Conservation (phyloP, 371 early-diverging fungal species). For the Mortierella sp. region DNA sequence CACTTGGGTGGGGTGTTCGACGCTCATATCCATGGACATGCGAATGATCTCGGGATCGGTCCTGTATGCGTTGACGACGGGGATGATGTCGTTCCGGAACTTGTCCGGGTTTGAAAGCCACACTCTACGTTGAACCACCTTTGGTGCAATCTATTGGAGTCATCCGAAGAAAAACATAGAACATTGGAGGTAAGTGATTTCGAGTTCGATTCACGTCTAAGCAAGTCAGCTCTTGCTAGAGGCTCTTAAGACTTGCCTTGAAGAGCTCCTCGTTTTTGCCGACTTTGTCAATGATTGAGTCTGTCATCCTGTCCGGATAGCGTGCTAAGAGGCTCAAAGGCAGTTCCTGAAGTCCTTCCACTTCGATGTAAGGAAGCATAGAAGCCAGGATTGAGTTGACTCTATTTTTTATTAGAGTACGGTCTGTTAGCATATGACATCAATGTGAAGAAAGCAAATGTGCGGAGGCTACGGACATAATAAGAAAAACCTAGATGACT, state of each 20-base stretch:
- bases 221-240: too few relatives aligned
- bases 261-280: conserved; percentile 64
- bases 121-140: conserved; percentile 59
- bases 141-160: conserved; percentile 35
- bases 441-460: not conserved
- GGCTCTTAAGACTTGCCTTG: conserved; percentile 37
- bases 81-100: conserved; percentile 59
- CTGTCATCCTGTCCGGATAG: conserved; percentile 65
- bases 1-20: conserved; percentile 63
- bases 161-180: not conserved
- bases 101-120: conserved; percentile 59
- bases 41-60: conserved; percentile 66
- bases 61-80: conserved; percentile 57
- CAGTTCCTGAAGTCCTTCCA: conserved; percentile 70
- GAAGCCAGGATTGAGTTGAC: conserved; percentile 63
- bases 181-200: not conserved
- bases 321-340: conserved; percentile 73
- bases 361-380: conserved; percentile 68
- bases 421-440: not conserved
- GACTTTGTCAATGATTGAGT: conserved; percentile 65
- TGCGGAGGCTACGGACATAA: too few relatives aligned
- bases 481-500: not conserved
- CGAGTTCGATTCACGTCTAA: too few relatives aligned
- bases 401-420: conserved; percentile 33
- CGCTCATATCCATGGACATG: conserved; percentile 65